phyloP scores from a whole-genome alignment of 345 rosid species.

The Eucalyptus sp. region DNA sequence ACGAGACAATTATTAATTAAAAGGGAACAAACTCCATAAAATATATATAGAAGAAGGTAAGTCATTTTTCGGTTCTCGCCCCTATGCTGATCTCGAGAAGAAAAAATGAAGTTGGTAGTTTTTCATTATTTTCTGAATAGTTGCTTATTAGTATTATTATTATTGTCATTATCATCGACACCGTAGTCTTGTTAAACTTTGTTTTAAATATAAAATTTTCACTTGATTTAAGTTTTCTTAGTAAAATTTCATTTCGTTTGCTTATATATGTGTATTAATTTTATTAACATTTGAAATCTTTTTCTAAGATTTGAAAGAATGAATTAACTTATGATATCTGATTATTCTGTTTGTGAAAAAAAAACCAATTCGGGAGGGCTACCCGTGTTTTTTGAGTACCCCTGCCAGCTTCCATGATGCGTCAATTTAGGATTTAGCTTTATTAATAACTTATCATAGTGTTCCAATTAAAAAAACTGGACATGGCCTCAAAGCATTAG shows the following conservation, averaged over 20 bases:
- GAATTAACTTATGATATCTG: not conserved
- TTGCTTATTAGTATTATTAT: not conserved
- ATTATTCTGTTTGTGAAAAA: not conserved
- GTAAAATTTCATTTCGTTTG: not conserved
- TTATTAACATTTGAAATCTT: not conserved
- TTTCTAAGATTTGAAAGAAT: not conserved
- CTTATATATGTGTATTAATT: not conserved
- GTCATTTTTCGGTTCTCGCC: not conserved
- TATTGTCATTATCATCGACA: not conserved
- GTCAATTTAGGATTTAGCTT: not conserved
- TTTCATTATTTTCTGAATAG: not conserved
- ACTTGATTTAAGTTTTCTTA: not conserved
- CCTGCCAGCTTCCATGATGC: not conserved
- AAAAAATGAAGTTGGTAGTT: not conserved
- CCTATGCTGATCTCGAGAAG: not conserved
- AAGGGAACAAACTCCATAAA: not conserved
- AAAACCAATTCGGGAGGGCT: not conserved
- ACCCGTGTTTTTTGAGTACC: not conserved
- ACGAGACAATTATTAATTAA: not conserved
- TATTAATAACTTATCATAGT: not conserved
- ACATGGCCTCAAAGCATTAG: not conserved
- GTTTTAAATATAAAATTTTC: not conserved
- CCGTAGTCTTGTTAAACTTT: not conserved
- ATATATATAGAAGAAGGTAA: not conserved
- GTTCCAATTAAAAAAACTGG: not conserved